A percentile compares a stretch with the other conserved stretches of the same genome.
phyloP scores from a whole-genome alignment of 306 rosid genomes.

The Lathyrus aphaca region DNA sequence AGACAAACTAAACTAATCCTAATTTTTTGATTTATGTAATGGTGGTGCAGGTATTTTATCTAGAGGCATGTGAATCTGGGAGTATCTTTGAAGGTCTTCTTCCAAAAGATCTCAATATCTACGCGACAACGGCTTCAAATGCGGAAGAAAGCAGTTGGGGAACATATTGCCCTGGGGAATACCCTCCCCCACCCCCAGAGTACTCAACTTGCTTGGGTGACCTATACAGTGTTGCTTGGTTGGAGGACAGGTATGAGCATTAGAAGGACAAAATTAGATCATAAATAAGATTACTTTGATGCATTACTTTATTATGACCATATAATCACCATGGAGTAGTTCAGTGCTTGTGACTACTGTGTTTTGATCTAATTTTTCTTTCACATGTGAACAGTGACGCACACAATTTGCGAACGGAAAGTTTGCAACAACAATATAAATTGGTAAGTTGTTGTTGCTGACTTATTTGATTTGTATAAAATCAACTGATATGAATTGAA shows the following conservation, averaged over 20 bases:
- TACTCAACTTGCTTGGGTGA: conserved; percentile 94
- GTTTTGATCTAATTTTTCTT: conserved; percentile 24
- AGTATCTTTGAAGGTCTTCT: conserved; percentile 99
- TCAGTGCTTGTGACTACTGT: neutral
- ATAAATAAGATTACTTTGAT: conserved; percentile 10
- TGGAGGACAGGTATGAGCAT: conserved; percentile 88
- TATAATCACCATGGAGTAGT: too few species aligned
- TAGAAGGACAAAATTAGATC: conserved; percentile 27
- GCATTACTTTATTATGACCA: neutral
- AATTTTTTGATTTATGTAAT: conserved; percentile 25
- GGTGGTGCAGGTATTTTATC: conserved; percentile 83
- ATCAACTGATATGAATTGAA: neutral
- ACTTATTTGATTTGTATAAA: conserved; percentile 6
- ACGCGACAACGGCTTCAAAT: conserved; percentile 90
- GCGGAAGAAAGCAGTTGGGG: conserved; percentile 99
- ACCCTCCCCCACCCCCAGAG: conserved; percentile 91
- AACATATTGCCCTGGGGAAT: conserved; percentile 91
- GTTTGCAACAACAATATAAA: conserved; percentile 83
- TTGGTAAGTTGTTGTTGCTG: conserved; percentile 58
- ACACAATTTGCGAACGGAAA: conserved; percentile 80
- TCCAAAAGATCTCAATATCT: conserved; percentile 76
- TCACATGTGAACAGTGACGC: conserved; percentile 63
- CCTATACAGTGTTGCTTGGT: conserved; percentile 93
- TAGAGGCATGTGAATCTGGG: conserved; percentile 98
- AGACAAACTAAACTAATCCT: conserved; percentile 10